Evolutionary conservation across 495 filamentous ascomycete species (phyloP).

Genomic region (Hypoxylon cercidicola): DNA sequence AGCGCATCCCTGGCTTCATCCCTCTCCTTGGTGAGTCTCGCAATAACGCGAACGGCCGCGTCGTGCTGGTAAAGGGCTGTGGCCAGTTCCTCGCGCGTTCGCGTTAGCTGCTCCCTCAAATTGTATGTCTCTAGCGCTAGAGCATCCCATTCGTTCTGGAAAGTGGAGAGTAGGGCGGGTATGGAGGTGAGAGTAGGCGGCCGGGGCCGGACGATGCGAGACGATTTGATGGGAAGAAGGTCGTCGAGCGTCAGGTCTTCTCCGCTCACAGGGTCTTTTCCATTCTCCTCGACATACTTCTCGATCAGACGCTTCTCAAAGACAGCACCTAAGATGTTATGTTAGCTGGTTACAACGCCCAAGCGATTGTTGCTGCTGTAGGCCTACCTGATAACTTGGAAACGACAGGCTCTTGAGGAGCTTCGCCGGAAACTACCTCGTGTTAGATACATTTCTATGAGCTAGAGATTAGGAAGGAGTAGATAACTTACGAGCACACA

Average conservation of each 20-base stretch:
- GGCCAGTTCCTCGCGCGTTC: constrained; percentile 91
- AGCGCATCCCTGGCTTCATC: constrained; percentile 95
- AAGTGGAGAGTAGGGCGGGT: constrained; percentile 93
- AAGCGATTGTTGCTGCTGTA: constrained; percentile 4
- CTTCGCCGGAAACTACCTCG: constrained; percentile 89
- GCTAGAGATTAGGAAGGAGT: not conserved
- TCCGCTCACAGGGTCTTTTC: constrained; percentile 91
- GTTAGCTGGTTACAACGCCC: constrained; percentile 40
- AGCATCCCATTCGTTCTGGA: constrained; percentile 99
- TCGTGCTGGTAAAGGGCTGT: constrained; percentile 96
- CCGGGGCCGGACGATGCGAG: constrained; percentile 83
- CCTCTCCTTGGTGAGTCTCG: constrained; percentile 84
- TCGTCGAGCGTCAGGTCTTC: constrained; percentile 89
- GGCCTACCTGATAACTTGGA: constrained; percentile 90
- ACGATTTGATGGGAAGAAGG: constrained; percentile 84
- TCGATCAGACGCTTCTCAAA: constrained; percentile 97
- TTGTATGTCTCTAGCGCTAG: constrained; percentile 90
- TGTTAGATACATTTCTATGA: constrained; percentile 13
- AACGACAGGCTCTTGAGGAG: constrained; percentile 92
- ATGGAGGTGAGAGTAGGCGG: constrained; percentile 97
- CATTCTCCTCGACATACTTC: constrained; percentile 92
- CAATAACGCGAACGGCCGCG: constrained; percentile 93
- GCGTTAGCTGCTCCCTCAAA: constrained; percentile 84
- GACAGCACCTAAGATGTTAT: constrained; percentile 69
- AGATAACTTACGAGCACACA: constrained; percentile 44